Base-by-base conservation (phyloP, 768 basidiomycete genomes). In the Amanita inopinata region DNA sequence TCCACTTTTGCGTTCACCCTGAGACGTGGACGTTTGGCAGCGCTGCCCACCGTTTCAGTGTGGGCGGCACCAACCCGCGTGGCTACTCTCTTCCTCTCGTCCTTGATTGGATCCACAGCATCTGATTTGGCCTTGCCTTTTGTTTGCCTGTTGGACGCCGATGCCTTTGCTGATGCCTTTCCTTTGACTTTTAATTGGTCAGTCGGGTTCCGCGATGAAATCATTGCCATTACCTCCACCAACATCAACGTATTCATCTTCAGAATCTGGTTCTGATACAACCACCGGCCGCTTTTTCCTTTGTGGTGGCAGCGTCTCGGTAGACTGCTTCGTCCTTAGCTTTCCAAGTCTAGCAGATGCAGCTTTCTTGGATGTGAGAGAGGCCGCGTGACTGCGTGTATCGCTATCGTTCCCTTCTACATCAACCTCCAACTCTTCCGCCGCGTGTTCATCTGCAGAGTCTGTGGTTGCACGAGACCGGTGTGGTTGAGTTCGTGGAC, bases 141-240 rank as follows among this genome's bases (percentile, higher is more conserved):
- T 38, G 36, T 45, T 12, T 20, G 36, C 23, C 45, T 53, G 19
- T 43, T 28, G 11, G 37, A 35, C 22, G 40, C 41, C 12, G 39
- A 34, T 20, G 37, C 40, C 33, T 51, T 51, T 8, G 24, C 27
- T 2, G 46, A 24, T 5, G 47, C 43, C 43, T 54, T 61, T 27
- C 44, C 51, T 39, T 65, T 69, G 34, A 53, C 59, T 43, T 65
- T 66, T 18, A 48, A 38, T n/a, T 17, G 52, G 51, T 23, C 50
- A 53, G 1, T 54, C 48, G 30, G 51, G 46, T n/a, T 52, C 50
- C 14, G 27, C 35, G 12, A 27, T 24, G 28, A 36, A 30, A 17
- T 44, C 43, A 4, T 54, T 53, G 15, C 55, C 52, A 12, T 54
- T 54, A 40, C 46, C 51, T 31, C 47, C 50, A 14, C 43, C 42